Evolutionary conservation across 129 eudicot genomes (phyloP), one percentile per base, ranked within the genome.

Genomic region (Cynara cardunculus): DNA sequence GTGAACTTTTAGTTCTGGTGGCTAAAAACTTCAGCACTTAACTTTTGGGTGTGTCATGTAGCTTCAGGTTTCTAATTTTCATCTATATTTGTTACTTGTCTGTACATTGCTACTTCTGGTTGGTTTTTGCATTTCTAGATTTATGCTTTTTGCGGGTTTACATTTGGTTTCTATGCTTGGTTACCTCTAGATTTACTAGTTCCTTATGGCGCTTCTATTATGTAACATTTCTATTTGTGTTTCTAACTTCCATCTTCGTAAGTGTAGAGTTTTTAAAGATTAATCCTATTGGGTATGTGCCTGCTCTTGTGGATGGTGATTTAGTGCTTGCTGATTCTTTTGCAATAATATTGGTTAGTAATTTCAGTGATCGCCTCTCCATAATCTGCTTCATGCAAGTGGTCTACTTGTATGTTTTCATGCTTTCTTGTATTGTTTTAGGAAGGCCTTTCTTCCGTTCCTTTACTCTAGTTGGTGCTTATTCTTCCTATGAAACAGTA

Each of bases 201-300:
- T 41, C 53, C 53, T 41, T 41, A 41, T 41, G 49, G 16, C 2
- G 4, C 53, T 41, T 41, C 53, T 53, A 53, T 53, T 3, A 53
- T 53, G 7, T 16, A 18, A 53, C 62, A 53, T 53, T 49, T 53
- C 21, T 18, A 18, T 53, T 18, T 18, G 22, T 53, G 62, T 53
- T 68, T 69, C 5, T 30, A 44, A 39, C 75, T 44, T 4, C 22
- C 73, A 19, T 69, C 26, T 19, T 34, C 18, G 59, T 59, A 26
- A 61, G 21, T 86, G 83, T 71, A 93, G 98, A 91, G 74, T 91
- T 83, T 84, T 65, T 84, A 81, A 88, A 91, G 87, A 87, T 93
- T 75, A 93, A 87, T 88, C 98, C 94, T 49, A 79, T 91, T 26
- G 93, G 98, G 68, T 87, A n/a, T 59, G 96, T 90, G 34, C 98